Evolutionary conservation across 768 basidiomycete genomes (phyloP), one percentile per base, ranked within the genome.

Genomic region (Boletus huronensis): DNA sequence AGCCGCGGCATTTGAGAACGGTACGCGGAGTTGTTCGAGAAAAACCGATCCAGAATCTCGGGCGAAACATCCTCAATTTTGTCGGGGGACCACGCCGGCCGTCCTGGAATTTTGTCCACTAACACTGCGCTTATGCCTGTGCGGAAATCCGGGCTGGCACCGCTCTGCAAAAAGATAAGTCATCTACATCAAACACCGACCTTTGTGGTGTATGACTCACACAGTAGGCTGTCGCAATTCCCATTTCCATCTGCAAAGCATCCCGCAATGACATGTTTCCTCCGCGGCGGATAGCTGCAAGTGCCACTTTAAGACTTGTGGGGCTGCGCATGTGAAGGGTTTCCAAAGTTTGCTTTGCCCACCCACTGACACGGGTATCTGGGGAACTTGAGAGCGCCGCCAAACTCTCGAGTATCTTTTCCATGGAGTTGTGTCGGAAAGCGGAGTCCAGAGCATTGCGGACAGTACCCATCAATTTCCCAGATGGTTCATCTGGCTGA

Each of bases 271-370:
- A 67, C 77, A 85, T 71, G 2, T 72, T 71, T 62, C 76, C 82
- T n/a, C 92, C 94, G 54, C 75, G 74, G 44, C 88, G 83, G 51
- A 94, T 81, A 1, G 91, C 90, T 61, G 79, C 74, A 21, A 98
- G 76, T n/a, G 95, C 82, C 34, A 98, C 88, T 68, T 90, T 91
- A 60, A 98, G 78, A 62, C 93, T 94, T 1, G 95, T 97, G 11
- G 96, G 96, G 71, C 93, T 94, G 39, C 92, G 82, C 60, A 79
- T 59, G 38, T 81, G 75, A 53, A 99, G 72, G 31, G 75, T 73
- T 14, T 75, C 73, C 53, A 90, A 70, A 4, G 93, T 93, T 53
- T 79, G 69, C 53, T 74, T 70, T 6, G 96, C 95, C 94, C 95
- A 98, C 39, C 71, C 66, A 47, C 76, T 77, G 48, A 93, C 76